Evolutionary conservation across 768 basidiomycete genomes (phyloP), one percentile per base, ranked within the genome.

Genomic region (Pisolithus orientalis): DNA sequence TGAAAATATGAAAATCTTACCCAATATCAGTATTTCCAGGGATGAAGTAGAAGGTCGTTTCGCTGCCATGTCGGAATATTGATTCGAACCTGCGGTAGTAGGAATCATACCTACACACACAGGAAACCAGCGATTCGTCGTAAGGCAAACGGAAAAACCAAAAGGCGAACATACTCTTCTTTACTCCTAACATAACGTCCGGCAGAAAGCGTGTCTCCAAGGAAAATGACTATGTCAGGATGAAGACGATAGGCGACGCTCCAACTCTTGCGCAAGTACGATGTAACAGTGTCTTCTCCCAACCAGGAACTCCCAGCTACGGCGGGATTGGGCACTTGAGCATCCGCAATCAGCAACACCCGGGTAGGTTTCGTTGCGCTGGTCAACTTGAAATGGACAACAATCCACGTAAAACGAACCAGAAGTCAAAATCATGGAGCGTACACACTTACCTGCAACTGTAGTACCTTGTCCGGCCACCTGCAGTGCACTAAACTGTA

Each of bases 21-120:
- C 83, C 83, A 43, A 93, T 76, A 58, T 93, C 90, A 57, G 84
- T 85, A 58, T 93, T 93, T n/a, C 90, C 90, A 6, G 87, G 83
- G 39, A 90, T 72, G 60, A 80, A 82, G 68, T 82, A 77, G 49
- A 75, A 72, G 0, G 72, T 62, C 14, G 72, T 64, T 3, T 69
- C 67, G 13, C 69, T 51, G 17, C 76, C 65, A 1, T 72, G 58
- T 16, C 71, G 63, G 60, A 90, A 90, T 29, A 83, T 81, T 4
- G 71, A 69, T 59, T 80, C 76, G 71, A 91, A 91, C 49, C 80
- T 76, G 32, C 70, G 67, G 17, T 71, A 73, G 52, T 87, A 88
- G 21, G 67, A 61, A 37, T 77, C 68, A 64, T 87, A 89, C 62
- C 90, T 92, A 55, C 40, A 34, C 57, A 53, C 38, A 27, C 49